Evolutionary conservation across 257 asterid species (phyloP).

Genomic region (Capsicum baccatum): DNA sequence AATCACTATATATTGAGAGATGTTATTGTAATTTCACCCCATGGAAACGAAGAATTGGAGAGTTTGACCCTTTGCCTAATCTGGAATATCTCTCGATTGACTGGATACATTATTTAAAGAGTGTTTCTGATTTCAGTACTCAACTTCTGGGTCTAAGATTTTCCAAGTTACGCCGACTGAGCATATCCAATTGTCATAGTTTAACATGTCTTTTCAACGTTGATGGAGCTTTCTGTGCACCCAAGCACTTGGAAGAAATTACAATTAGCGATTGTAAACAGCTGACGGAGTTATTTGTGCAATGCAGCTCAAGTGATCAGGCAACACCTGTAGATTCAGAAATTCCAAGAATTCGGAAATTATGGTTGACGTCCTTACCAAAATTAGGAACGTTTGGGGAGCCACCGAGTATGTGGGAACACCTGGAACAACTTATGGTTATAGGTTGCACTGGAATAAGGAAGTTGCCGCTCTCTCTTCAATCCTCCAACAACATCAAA

Average conservation of each 20-base stretch:
- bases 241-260: slow-evolving; percentile 18
- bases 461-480: slow-evolving; percentile 1
- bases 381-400: not conserved
- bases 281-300: slow-evolving; percentile 15
- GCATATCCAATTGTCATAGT: not conserved
- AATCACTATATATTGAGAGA: not conserved
- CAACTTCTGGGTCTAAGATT: slow-evolving; percentile 25
- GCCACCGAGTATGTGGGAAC: slow-evolving; percentile 8
- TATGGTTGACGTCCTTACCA: not conserved
- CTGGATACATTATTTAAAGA: not conserved
- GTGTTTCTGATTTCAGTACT: slow-evolving; percentile 24
- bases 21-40: slow-evolving; percentile 11
- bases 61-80: slow-evolving; percentile 21
- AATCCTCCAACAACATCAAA: not conserved
- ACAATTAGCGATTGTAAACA: not conserved
- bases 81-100: slow-evolving; percentile 20
- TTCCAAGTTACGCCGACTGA: slow-evolving; percentile 10
- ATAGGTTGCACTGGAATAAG: not conserved
- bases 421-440: slow-evolving; percentile 8
- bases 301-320: not conserved
- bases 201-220: slow-evolving; percentile 6
- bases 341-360: slow-evolving; percentile 20
- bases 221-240: too few species aligned
- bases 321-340: not conserved
- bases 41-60: not conserved